These are phyloP conservation scores for Stagonosporopsis tanaceti DNA, from an alignment of 2,329 filamentous ascomycete genomes.

Conservation along the genomic window DNA sequence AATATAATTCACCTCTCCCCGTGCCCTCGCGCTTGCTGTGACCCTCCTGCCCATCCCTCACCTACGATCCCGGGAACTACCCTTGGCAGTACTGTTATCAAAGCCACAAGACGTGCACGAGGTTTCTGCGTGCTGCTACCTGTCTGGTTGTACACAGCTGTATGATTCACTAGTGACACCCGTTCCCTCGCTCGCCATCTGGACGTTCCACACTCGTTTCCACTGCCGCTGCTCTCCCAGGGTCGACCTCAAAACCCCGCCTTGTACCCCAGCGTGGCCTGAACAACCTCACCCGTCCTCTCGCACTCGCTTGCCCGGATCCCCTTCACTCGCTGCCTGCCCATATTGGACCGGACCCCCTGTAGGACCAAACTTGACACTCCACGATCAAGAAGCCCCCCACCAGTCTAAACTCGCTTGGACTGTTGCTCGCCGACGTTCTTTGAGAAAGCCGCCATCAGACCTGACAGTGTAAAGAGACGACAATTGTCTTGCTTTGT, in stretches of 20 bases:
- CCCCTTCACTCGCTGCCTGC: constrained; percentile 10
- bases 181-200: constrained; percentile 33
- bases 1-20: constrained; percentile 41
- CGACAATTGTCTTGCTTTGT: constrained; percentile 17
- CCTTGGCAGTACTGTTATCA: constrained; percentile 14
- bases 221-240: constrained; percentile 32
- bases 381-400: not conserved
- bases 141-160: constrained; percentile 13
- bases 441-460: constrained; percentile 5
- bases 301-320: constrained; percentile 27
- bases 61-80: constrained; percentile 7
- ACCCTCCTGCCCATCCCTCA: constrained; percentile 20
- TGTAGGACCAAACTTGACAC: constrained; percentile 12
- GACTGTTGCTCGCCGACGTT: constrained; percentile 4
- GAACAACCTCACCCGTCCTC: constrained; percentile 20
- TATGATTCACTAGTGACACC: constrained; percentile 33
- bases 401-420: not conserved
- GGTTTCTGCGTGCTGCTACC: constrained; percentile 23
- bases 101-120: constrained; percentile 38
- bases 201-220: constrained; percentile 45
- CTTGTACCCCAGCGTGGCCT: constrained; percentile 25
- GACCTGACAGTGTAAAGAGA: not conserved
- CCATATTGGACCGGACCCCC: constrained; percentile 19
- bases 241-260: constrained; percentile 30
- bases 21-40: constrained; percentile 21